Evolutionary conservation across 2,329 filamentous ascomycete species (phyloP).

Genomic region (Tolypocladium nubicola): DNA sequence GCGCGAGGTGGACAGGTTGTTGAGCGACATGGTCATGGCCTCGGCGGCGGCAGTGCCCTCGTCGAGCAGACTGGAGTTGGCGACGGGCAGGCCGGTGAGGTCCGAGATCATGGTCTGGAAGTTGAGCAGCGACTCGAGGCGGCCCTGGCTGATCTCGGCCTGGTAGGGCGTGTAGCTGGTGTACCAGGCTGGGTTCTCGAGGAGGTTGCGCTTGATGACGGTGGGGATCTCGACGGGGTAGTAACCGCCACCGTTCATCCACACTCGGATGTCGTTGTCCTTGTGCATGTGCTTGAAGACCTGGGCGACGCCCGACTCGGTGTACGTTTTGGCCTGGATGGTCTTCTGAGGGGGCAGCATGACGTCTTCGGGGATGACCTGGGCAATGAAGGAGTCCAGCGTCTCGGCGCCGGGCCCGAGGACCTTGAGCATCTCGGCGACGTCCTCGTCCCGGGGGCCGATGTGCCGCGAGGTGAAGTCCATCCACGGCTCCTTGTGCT

Average conservation of each 20-base stretch:
- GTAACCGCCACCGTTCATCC: slow-evolving; percentile 81
- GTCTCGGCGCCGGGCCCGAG: slow-evolving; percentile 63
- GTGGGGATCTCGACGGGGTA: slow-evolving; percentile 76
- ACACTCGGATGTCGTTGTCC: slow-evolving; percentile 35
- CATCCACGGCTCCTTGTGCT: slow-evolving; percentile 12
- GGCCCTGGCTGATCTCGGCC: slow-evolving; percentile 91
- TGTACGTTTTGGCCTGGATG: slow-evolving; percentile 45
- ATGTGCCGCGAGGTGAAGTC: slow-evolving; percentile 74
- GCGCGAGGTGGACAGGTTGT: slow-evolving; percentile 58
- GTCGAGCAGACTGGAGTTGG: slow-evolving; percentile 85
- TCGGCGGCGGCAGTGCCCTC: slow-evolving; percentile 89
- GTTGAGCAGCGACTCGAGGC: slow-evolving; percentile 85
- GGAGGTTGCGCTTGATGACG: slow-evolving; percentile 84
- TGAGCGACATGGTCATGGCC: slow-evolving; percentile 88
- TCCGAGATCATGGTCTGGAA: slow-evolving; percentile 91
- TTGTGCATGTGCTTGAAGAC: slow-evolving; percentile 26
- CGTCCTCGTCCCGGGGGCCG: slow-evolving; percentile 62
- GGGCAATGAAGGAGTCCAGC: slow-evolving; percentile 72
- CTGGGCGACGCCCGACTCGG: slow-evolving; percentile 11
- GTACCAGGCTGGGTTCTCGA: slow-evolving; percentile 94
- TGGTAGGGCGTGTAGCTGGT: slow-evolving; percentile 98
- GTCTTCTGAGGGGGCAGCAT: slow-evolving; percentile 27
- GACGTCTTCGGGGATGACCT: slow-evolving; percentile 76
- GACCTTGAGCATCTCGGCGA: slow-evolving; percentile 67
- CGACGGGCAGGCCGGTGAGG: slow-evolving; percentile 74